Percentiles rank a stretch among this genome's conserved stretches.
Conservation (phyloP, 805 yeast species). For the Saturnispora gosingensis region DNA sequence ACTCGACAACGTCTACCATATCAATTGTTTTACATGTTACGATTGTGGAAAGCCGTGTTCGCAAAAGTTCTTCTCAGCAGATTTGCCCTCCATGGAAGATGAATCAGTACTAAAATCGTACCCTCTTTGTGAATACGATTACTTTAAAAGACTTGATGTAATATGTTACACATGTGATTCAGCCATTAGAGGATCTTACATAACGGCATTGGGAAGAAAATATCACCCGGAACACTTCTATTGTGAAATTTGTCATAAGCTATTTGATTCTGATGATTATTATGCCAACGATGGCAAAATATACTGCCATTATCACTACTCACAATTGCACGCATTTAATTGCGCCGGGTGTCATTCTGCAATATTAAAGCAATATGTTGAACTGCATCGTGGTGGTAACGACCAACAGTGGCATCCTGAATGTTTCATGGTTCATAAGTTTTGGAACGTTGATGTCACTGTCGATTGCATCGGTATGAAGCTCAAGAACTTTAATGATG, state of each 20-base stretch:
- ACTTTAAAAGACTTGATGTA: constrained; percentile 73
- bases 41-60: constrained; percentile 80
- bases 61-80: constrained; percentile 81
- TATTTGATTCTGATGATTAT: constrained; percentile 88
- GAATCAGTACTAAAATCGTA: background rate
- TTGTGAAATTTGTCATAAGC: constrained; percentile 76
- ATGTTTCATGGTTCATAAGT: constrained; percentile 94
- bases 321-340: constrained; percentile 73
- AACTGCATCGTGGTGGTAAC: constrained; percentile 80
- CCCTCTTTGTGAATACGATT: constrained; percentile 85
- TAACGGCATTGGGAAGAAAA: constrained; percentile 84
- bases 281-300: constrained; percentile 77
- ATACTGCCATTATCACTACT: constrained; percentile 87
- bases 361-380: constrained; percentile 89
- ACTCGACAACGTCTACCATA: constrained; percentile 67
- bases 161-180: constrained; percentile 81
- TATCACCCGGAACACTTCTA: constrained; percentile 94
- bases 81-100: constrained; percentile 25
- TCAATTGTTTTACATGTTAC: constrained; percentile 77
- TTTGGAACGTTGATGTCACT: constrained; percentile 83
- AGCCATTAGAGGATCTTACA: constrained; percentile 86
- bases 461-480: constrained; percentile 46
- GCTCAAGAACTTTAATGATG: constrained; percentile 18
- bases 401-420: constrained; percentile 99
- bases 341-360: constrained; percentile 93